Percentiles rank a stretch among this genome's conserved stretches.
Evolutionary conservation across 2,329 filamentous ascomycete genomes (phyloP).

Genomic region (Dactylella cylindrospora): DNA sequence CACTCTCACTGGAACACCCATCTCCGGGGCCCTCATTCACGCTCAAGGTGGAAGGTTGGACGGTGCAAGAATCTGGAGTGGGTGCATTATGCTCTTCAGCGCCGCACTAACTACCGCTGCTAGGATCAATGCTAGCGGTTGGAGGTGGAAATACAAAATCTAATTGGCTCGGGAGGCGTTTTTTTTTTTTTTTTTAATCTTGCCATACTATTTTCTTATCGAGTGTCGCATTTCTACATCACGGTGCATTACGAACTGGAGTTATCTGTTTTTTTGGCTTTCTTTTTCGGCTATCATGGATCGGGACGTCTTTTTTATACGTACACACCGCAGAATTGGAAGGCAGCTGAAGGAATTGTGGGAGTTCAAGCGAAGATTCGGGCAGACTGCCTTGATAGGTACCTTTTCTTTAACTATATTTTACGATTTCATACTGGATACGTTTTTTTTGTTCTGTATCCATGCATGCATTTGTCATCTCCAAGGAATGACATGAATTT

Average conservation of each 20-base stretch:
- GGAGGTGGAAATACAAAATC: constrained; percentile 36
- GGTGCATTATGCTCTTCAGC: constrained; percentile 41
- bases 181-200: neutral
- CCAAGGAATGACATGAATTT: no score
- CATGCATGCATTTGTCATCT: no score
- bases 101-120: constrained; percentile 37
- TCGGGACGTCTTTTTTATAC: no score
- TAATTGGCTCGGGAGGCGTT: constrained; percentile 5
- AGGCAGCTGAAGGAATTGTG: no score
- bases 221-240: constrained; percentile 11
- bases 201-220: neutral
- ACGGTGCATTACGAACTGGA: constrained; percentile 43
- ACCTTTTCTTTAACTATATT: no score
- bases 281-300: constrained; percentile 12
- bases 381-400: no score
- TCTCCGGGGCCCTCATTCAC: constrained; percentile 59
- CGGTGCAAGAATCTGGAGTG: constrained; percentile 38
- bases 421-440: no score
- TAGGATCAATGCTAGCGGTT: constrained; percentile 33
- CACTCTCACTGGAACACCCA: constrained; percentile 59
- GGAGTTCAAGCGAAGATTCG: no score
- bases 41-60: constrained; percentile 32
- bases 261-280: constrained; percentile 23
- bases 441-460: no score
- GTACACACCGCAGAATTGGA: no score